Conservation (phyloP, 441 rosid genomes). For the Sinapis alba region DNA sequence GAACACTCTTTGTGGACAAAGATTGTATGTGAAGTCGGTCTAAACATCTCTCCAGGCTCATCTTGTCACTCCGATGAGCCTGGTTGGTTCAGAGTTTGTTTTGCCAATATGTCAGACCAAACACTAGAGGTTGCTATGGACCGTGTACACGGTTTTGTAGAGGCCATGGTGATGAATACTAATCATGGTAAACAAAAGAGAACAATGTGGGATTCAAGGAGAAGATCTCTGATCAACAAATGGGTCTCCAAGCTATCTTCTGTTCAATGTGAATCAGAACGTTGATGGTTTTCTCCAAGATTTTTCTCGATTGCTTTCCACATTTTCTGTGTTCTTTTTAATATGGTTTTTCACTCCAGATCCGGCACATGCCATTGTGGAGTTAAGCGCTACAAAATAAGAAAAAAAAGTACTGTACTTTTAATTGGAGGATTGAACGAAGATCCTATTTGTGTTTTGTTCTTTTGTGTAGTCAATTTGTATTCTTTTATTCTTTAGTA, state of each 20-base stretch:
- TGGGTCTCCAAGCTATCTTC: conserved; percentile 49
- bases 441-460: conserved; percentile 6
- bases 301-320: not conserved
- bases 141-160: conserved; percentile 45
- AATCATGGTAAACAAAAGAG: conserved; percentile 15
- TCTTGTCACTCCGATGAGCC: conserved; percentile 64
- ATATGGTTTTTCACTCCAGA: conserved; percentile 25
- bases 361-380: conserved; percentile 28
- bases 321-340: not conserved
- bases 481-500: conserved; percentile 32
- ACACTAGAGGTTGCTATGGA: conserved; percentile 50
- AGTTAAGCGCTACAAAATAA: conserved; percentile 26
- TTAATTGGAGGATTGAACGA: conserved; percentile 19
- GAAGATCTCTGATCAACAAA: conserved; percentile 39
- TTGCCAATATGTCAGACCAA: conserved; percentile 54
- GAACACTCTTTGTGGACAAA: conserved; percentile 58
- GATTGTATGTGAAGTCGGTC: conserved; percentile 49
- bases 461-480: not conserved
- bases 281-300: conserved; percentile 27
- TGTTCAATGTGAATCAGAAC: conserved; percentile 35
- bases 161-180: not conserved
- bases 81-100: conserved; percentile 70
- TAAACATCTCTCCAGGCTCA: conserved; percentile 67
- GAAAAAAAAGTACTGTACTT: not conserved
- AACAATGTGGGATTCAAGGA: conserved; percentile 36